These are phyloP conservation scores for Aspergillus sclerotiicarbonarius DNA, from an alignment of 495 filamentous ascomycete genomes.

Conservation along the genomic window DNA sequence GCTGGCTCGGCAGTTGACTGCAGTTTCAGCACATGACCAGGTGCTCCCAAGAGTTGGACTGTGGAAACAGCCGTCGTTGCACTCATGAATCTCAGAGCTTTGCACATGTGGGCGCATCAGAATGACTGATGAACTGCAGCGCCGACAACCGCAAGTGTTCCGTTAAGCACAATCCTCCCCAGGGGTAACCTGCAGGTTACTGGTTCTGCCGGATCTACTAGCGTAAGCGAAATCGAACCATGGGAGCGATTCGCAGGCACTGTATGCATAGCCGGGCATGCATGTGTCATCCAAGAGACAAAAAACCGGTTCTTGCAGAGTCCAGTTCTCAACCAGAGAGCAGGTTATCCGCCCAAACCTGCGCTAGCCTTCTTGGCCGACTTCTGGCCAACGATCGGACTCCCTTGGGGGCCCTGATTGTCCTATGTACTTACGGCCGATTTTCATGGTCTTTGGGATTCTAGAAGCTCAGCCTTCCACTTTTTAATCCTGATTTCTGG, in stretches of 20 bases:
- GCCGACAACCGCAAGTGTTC: neutral
- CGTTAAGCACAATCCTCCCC: neutral
- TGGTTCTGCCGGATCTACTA: slow-evolving; percentile 1
- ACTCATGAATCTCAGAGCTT: slow-evolving; percentile 7
- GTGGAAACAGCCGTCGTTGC: slow-evolving; percentile 15
- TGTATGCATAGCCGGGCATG: neutral
- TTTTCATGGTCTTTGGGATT: neutral
- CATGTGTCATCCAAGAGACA: neutral
- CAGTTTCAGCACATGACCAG: slow-evolving; percentile 10
- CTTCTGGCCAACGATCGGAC: neutral
- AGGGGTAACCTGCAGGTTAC: neutral
- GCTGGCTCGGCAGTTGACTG: slow-evolving; percentile 30
- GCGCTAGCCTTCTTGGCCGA: neutral
- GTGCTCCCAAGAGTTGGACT: slow-evolving; percentile 11
- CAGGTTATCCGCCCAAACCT: neutral
- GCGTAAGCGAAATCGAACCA: neutral
- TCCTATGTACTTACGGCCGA: neutral
- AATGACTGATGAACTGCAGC: neutral
- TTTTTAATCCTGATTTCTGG: neutral
- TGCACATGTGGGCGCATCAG: neutral
- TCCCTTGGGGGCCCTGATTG: neutral
- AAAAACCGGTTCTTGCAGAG: slow-evolving; percentile 14
- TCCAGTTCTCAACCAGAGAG: neutral
- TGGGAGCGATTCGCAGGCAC: neutral
- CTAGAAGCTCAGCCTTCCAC: neutral